Evolutionary conservation across 1,284 basidiomycete genomes (phyloP).

Genomic region (Rhizopogon parksii): DNA sequence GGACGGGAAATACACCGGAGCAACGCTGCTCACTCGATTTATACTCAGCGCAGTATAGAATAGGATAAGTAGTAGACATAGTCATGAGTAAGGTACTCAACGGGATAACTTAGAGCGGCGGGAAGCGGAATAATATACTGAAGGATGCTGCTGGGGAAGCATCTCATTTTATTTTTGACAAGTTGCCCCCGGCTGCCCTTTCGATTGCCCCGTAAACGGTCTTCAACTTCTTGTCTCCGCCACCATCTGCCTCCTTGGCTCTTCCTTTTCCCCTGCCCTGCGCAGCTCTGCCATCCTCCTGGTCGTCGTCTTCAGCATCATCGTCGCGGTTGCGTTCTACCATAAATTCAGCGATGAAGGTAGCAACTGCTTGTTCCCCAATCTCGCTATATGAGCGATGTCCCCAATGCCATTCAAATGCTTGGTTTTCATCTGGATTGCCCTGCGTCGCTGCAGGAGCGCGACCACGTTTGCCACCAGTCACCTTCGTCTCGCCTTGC

Average conservation of each 20-base stretch:
- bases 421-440: constrained; percentile 43
- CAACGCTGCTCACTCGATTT: constrained; percentile 42
- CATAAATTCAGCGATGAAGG: constrained; percentile 74
- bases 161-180: constrained; percentile 38
- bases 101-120: too few species aligned
- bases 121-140: not conserved
- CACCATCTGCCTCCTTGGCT: constrained; percentile 12
- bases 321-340: constrained; percentile 37
- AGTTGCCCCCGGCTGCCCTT: constrained; percentile 53
- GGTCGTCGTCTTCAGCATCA: constrained; percentile 36
- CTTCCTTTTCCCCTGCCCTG: constrained; percentile 21
- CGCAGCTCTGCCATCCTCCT: constrained; percentile 25
- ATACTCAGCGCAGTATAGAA: constrained; percentile 2
- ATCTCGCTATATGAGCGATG: constrained; percentile 65
- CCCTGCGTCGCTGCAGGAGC: constrained; percentile 34
- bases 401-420: constrained; percentile 76
- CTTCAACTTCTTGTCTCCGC: constrained; percentile 35
- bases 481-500: constrained; percentile 39
- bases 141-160: too few species aligned
- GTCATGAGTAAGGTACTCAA: not conserved
- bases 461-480: constrained; percentile 48
- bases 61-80: not conserved
- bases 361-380: constrained; percentile 57
- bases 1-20: constrained; percentile 46
- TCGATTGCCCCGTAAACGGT: constrained; percentile 51